Base-by-base conservation (phyloP, 257 asterid genomes). In the Eucommia ulmoides region DNA sequence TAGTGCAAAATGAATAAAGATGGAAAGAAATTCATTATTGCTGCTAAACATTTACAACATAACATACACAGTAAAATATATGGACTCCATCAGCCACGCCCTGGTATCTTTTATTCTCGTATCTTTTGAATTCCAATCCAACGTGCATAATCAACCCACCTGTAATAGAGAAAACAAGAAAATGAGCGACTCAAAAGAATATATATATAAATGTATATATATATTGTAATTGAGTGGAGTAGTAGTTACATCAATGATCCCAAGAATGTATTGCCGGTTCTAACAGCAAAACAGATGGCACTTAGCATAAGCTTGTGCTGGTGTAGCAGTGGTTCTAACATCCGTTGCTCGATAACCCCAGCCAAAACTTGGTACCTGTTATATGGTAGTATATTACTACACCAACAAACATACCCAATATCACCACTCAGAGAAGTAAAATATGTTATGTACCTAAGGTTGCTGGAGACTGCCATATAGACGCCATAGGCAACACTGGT, bases 81-180 rank as follows among this genome's bases (percentile, higher is more conserved):
- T n/a, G n/a, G n/a, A n/a, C n/a, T n/a, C n/a, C n/a, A n/a, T n/a
- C n/a, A n/a, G n/a, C n/a, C n/a, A n/a, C n/a, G n/a, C n/a, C 63
- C 45, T 6, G 33, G 52, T 19, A 41, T 45, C 22, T 50, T 59
- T 74, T 70, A 75, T 56, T 75, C 89, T 16, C 94, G 87, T 8
- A 23, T 20, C 72, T 60, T 81, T 64, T 88, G 96, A 62, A 88
- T 63, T 41, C 96, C 97, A 1, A 65, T 54, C 93, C 80, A 82
- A 45, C 97, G 83, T 7, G 96, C 97, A 54, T 79, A 88, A 67
- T 88, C 97, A 54, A 88, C 97, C 97, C 97, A 88, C 97, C 97
- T 88, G 63, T 49, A 33, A 55, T 12, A 22, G 42, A 47, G 3
- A 68, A 24, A 33, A 17, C 18, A 23, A 47, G 53, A 42, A 20